These are phyloP conservation scores for Coriaria nepalensis DNA, from an alignment of 306 rosid species.

Conservation along the genomic window DNA sequence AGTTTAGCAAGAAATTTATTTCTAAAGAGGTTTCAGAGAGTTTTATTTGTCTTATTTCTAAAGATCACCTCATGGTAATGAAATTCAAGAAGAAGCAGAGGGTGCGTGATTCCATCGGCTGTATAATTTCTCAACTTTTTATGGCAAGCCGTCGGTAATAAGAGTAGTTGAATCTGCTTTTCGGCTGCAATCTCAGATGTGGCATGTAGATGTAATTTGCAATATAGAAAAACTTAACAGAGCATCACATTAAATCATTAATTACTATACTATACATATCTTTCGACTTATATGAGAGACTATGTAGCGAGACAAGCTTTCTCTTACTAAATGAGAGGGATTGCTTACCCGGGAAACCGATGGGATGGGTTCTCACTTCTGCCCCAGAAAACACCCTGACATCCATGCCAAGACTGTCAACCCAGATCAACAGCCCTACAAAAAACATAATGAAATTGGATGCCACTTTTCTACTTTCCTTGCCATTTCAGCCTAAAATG, in stretches of 20 bases:
- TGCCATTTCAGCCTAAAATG: too few species aligned
- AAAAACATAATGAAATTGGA: slow-evolving; percentile 18
- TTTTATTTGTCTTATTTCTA: too few species aligned
- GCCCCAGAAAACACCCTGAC: slow-evolving; percentile 55
- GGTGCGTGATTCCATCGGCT: slow-evolving; percentile 21
- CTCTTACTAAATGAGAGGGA: too few species aligned
- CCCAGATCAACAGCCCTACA: slow-evolving; percentile 69
- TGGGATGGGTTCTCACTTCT: slow-evolving; percentile 63
- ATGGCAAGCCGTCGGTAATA: slow-evolving; percentile 58
- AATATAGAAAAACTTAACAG: background rate
- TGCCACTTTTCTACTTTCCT: background rate
- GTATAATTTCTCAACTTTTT: slow-evolving; percentile 32
- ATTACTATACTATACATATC: background rate
- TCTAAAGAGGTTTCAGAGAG: too few species aligned
- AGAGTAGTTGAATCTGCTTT: slow-evolving; percentile 75
- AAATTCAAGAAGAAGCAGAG: slow-evolving; percentile 12
- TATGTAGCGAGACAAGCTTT: too few species aligned
- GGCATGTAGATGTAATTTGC: slow-evolving; percentile 38
- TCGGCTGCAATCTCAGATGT: slow-evolving; percentile 52
- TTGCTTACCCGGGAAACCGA: slow-evolving; percentile 77
- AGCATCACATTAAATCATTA: too few species aligned
- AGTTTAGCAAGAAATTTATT: too few species aligned
- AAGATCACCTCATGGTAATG: too few species aligned
- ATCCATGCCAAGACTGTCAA: slow-evolving; percentile 90
- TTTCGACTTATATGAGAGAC: background rate